Base-by-base conservation (phyloP, 148 eudicot species). In the Selenicereus undatus region DNA sequence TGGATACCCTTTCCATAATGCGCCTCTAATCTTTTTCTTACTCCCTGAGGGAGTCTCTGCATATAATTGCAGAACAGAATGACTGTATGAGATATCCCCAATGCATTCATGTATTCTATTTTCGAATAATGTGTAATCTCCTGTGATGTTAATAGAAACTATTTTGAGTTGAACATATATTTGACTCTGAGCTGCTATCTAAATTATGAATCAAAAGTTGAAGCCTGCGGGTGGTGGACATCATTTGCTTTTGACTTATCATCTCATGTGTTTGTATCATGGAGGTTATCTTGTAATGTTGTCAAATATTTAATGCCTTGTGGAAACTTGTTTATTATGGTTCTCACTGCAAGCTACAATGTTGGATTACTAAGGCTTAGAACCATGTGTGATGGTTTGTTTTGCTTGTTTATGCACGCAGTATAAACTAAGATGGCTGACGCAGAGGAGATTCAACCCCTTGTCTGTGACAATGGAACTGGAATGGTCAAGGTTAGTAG, bases 361-460 rank as follows among this genome's bases (percentile, higher is more conserved):
- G 11, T 27, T 14, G 27, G 68, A 64, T 64, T 27, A 27, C 27
- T 26, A 27, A 27, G 30, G 5, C 29, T 39, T 72, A 21, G 27
- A 36, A 42, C 52, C 13, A 21, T 42, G 43, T 71, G 74, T 71
- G n/a, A 71, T 71, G 75, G 75, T 21, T 36, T 72, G 52, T 35
- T 72, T 71, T 36, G 52, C 39, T 72, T 36, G 24, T 35, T 72
- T 72, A 22, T 72, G 51, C 18, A 27, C 42, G 26, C 48, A 72
- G 75, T 42, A 72, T 72, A 72, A 72, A 72, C 75, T 22, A 72
- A 73, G 51, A 80, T 80, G 82, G 82, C 82, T 71, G 82, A 80
- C 29, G 77, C 56, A 35, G 82, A 80, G 77, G 82, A 80, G 66
- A 80, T 80, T 73, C 82, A 80, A 62, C 82, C 82, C 76, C 82